Percentiles rank a stretch among this genome's conserved stretches.
phyloP scores from a whole-genome alignment of 306 rosid species.

The Vigna mungo region DNA sequence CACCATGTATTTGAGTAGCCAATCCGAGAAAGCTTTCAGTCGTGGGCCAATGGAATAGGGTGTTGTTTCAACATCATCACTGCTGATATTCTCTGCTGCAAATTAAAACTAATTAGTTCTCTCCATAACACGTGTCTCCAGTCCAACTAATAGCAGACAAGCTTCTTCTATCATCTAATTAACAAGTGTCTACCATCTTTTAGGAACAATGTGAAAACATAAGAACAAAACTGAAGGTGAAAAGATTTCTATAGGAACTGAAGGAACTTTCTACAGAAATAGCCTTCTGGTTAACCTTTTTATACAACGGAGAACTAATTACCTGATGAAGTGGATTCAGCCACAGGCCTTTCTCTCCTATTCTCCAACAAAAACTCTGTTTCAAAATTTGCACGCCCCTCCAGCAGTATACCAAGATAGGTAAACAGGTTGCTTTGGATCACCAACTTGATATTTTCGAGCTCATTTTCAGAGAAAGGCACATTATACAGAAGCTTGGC shows the following conservation, averaged over 20 bases:
- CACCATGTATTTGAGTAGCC: constrained; percentile 70
- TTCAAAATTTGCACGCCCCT: constrained; percentile 76
- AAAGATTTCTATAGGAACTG: too few relatives aligned
- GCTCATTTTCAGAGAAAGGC: constrained; percentile 81
- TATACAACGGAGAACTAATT: constrained; percentile 17
- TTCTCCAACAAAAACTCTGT: constrained; percentile 62
- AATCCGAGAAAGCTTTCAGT: constrained; percentile 72
- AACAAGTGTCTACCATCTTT: not conserved
- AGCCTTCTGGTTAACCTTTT: not conserved
- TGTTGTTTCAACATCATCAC: constrained; percentile 48
- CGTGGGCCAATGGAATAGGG: constrained; percentile 62
- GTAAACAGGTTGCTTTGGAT: constrained; percentile 74
- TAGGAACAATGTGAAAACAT: not conserved
- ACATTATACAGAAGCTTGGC: constrained; percentile 68
- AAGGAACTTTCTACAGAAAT: not conserved
- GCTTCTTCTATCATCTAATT: constrained; percentile 6
- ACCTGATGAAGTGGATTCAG: constrained; percentile 70
- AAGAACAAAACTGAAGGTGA: too few relatives aligned
- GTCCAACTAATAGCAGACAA: too few relatives aligned
- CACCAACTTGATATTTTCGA: constrained; percentile 64
- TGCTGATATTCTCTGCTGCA: constrained; percentile 47
- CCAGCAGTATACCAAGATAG: constrained; percentile 72
- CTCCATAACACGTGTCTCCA: not conserved
- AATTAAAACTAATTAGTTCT: constrained; percentile 36
- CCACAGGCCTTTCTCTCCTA: constrained; percentile 43